A percentile compares a stretch with the other conserved stretches of the same genome.
Evolutionary conservation across 192 early-diverging fungal genomes (phyloP).

Genomic region (Entrophospora sp.): DNA sequence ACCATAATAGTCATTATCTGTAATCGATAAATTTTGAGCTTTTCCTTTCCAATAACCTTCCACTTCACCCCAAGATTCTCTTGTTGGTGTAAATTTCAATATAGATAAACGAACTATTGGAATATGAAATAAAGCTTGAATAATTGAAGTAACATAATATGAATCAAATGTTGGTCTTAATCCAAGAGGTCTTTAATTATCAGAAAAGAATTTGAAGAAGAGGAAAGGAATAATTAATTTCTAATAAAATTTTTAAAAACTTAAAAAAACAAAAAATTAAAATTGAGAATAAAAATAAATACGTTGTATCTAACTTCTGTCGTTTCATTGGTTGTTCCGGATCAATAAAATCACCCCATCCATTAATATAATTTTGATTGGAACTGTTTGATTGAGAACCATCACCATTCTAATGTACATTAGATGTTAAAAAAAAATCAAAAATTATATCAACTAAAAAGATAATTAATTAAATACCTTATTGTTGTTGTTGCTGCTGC

Average conservation of each 20-base stretch:
- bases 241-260: not conserved
- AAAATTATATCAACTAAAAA: no score
- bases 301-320: constrained; percentile 2
- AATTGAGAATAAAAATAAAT: not conserved
- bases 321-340: constrained; percentile 3
- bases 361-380: not conserved
- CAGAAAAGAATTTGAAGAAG: not conserved
- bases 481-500: no score
- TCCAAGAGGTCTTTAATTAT: constrained; percentile 25
- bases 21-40: not conserved
- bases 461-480: no score
- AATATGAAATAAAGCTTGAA: constrained; percentile 37
- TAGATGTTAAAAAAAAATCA: no score
- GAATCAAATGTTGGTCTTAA: constrained; percentile 22
- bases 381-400: not conserved
- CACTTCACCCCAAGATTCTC: constrained; percentile 25
- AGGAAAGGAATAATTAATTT: not conserved
- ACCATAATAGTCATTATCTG: no score
- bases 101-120: constrained; percentile 26
- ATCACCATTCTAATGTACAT: not conserved
- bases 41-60: constrained; percentile 33
- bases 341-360: not conserved
- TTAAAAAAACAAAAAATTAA: not conserved
- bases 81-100: constrained; percentile 25
- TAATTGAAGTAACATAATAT: constrained; percentile 23